Conservation (phyloP, 2,329 filamentous ascomycete genomes). For the Sclerotinia subarctica region DNA sequence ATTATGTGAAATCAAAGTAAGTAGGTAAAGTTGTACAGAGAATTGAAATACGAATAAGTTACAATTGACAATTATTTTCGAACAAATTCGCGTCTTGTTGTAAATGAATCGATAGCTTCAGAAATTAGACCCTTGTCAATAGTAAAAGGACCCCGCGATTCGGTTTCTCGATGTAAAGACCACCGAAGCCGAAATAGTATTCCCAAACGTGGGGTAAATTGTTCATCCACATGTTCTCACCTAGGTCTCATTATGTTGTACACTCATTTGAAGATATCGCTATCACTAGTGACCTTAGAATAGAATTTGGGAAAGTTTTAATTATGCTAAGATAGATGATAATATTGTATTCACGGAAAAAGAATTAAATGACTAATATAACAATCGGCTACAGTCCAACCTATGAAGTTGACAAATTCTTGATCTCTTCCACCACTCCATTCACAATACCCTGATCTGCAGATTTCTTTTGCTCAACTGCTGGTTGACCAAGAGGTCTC, state of each 20-base stretch:
- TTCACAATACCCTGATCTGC: constrained; percentile 40
- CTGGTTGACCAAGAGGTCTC: constrained; percentile 41
- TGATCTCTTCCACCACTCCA: constrained; percentile 30
- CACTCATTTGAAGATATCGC: not conserved
- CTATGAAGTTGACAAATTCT: constrained; percentile 29
- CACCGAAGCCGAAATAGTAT: constrained; percentile 22
- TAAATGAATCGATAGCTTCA: not conserved
- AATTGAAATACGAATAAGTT: not conserved
- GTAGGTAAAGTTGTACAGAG: not conserved
- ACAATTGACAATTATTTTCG: not conserved
- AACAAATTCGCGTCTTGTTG: not conserved
- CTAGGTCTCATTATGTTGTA: not conserved
- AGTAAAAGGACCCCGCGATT: constrained; percentile 28
- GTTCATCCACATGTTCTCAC: not conserved
- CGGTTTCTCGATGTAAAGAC: constrained; percentile 24
- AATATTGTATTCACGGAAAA: not conserved
- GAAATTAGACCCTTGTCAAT: not conserved
- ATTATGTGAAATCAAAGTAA: not conserved
- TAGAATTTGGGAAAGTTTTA: too few relatives aligned
- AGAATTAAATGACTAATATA: not conserved
- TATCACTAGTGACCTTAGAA: not conserved
- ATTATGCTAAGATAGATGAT: not conserved
- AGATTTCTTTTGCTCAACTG: constrained; percentile 23
- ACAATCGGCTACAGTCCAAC: constrained; percentile 9
- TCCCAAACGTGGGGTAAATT: constrained; percentile 15